Conservation (phyloP, 345 rosid species). For the Rhodamnia rubescens region DNA sequence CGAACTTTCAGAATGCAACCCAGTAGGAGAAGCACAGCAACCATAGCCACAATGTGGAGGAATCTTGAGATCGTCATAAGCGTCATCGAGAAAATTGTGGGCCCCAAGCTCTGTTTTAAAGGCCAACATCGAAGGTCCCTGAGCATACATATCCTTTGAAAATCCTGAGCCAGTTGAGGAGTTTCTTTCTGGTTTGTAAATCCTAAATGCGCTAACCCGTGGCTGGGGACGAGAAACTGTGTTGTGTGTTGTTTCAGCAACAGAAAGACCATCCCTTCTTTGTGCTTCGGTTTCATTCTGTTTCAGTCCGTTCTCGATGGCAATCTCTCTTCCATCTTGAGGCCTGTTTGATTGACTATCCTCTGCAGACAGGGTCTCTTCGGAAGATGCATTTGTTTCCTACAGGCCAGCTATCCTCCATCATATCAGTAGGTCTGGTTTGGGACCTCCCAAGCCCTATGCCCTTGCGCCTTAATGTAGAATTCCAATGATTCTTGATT, state of each 20-base stretch:
- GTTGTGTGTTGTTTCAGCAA: constrained; percentile 11
- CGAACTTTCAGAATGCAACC: constrained; percentile 14
- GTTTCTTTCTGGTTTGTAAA: constrained; percentile 30
- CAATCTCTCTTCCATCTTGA: constrained; percentile 14
- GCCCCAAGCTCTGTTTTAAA: constrained; percentile 31
- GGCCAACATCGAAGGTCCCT: constrained; percentile 43
- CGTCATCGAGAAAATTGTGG: constrained; percentile 37
- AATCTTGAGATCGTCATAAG: constrained; percentile 30
- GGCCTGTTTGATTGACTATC: constrained; percentile 10
- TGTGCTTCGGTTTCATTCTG: constrained; percentile 11
- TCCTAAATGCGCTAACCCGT: constrained; percentile 61
- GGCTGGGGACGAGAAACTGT: constrained; percentile 40
- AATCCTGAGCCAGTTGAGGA: constrained; percentile 19
- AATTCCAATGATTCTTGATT: constrained; percentile 6
- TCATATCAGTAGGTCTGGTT: constrained; percentile 1
- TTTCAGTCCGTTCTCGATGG: constrained; percentile 15
- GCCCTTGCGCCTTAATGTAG: constrained; percentile 51
- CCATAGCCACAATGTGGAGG: constrained; percentile 69
- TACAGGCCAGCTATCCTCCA: constrained; percentile 29
- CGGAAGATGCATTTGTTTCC: constrained; percentile 35
- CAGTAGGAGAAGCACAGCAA: constrained; percentile 37
- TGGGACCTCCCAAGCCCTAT: constrained; percentile 21
- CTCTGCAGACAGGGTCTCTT: constrained; percentile 21
- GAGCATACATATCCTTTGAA: constrained; percentile 18
- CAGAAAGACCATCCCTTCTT: constrained; percentile 13